Evolutionary conservation across 352 stramenopile genomes (phyloP), one percentile per base, ranked within the genome.

Genomic region (Globisporangium uncinulatum): DNA sequence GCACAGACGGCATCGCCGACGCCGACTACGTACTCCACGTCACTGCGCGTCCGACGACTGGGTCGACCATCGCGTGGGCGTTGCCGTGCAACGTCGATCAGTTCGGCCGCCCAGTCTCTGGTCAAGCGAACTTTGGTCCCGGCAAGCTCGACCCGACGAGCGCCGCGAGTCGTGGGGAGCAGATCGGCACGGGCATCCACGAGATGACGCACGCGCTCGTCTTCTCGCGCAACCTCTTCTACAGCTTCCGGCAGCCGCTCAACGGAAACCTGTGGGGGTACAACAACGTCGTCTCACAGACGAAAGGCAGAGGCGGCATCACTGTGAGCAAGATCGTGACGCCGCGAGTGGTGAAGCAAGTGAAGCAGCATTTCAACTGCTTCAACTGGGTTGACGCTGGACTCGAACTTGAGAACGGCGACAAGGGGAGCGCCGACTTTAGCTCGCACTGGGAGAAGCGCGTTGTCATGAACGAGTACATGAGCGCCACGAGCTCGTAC

Each of bases 361-460:
- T 65, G 6, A 92, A 91, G 54, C 71, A 83, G 53, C 81, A 92
- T 10, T 92, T 86, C 50, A 89, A 88, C 57, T 92, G 83, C 54
- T 74, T 75, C 32, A 69, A 89, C 36, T 88, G 79, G 79, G 50
- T 64, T 4, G 66, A 74, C 50, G 79, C 81, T 6, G 83, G 83
- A 0, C 51, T 85, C 1, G 83, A 92, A 55, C 61, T 94, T 21
- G 83, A 94, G 54, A 90, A 94, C 39, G 80, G 82, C 1, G 74
- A 79, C 20, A 70, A 72, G 1, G 82, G 83, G 6, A 84, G 75
- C 48, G 61, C 73, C 0, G 73, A 71, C 15, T 87, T 82, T 48
- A 87, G 75, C 10, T 89, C 77, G 3, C 83, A 94, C 59, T 92
- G 82, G 82, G 83, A 94, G n/a, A 92, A 94, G 37, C 81, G 83